Evolutionary conservation across 1,284 basidiomycete species (phyloP).

Genomic region (Phellopilus nigrolimitatus): DNA sequence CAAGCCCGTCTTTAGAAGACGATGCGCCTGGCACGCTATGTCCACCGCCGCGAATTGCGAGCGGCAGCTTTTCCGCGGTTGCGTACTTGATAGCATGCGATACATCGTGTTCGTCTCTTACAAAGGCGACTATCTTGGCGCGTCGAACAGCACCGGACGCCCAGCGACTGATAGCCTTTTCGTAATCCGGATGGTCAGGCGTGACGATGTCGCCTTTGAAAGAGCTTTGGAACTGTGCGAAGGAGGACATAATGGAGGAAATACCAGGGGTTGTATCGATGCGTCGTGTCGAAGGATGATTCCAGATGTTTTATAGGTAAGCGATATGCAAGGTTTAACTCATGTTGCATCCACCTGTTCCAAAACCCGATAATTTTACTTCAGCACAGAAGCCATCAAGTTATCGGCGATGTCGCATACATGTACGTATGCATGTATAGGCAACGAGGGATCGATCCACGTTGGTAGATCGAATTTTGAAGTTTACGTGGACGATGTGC

Average conservation of each 20-base stretch:
- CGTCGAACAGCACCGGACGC: constrained; percentile 38
- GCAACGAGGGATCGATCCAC: no score
- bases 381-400: no score
- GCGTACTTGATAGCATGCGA: constrained; percentile 38
- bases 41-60: constrained; percentile 50
- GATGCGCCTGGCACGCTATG: constrained; percentile 47
- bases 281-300: no score
- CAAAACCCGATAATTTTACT: no score
- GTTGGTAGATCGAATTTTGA: no score
- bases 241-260: constrained; percentile 12
- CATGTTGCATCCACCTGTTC: no score
- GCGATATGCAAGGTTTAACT: no score
- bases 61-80: constrained; percentile 31
- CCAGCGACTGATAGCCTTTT: constrained; percentile 41
- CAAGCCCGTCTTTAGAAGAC: constrained; percentile 46
- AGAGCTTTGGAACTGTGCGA: constrained; percentile 15
- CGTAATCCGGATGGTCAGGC: constrained; percentile 36
- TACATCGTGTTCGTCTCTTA: constrained; percentile 37
- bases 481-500: no score
- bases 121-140: constrained; percentile 45
- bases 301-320: no score
- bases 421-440: no score
- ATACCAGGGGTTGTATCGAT: no score
- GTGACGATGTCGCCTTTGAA: constrained; percentile 44
- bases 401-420: no score